phyloP scores from a whole-genome alignment of 495 filamentous ascomycete species.

The Apiosordaria backusii region DNA sequence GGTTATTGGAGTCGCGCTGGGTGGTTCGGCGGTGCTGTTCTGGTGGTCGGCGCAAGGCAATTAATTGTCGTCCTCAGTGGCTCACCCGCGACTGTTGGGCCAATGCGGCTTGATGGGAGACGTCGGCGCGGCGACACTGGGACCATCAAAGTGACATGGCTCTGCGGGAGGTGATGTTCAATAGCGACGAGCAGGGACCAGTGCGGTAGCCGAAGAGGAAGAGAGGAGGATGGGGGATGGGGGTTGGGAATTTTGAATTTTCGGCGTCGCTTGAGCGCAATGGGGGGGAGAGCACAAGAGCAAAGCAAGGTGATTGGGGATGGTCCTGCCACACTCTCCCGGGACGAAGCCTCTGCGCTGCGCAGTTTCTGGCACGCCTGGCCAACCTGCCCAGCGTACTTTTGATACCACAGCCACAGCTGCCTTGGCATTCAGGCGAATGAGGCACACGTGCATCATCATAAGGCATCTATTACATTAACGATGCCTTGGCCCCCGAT shows the following conservation, averaged over 20 bases:
- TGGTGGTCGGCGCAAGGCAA: constrained; percentile 14
- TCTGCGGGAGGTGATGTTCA: constrained; percentile 24
- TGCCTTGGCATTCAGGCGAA: constrained; percentile 27
- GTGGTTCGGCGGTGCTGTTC: neutral
- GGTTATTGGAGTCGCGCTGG: constrained; percentile 9
- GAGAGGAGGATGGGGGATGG: constrained; percentile 35
- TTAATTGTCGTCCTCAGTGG: constrained; percentile 23
- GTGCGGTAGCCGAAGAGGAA: constrained; percentile 27
- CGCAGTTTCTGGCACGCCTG: constrained; percentile 34
- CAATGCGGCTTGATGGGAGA: constrained; percentile 33
- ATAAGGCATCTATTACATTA: constrained; percentile 26
- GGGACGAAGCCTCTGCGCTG: constrained; percentile 18
- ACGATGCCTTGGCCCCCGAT: constrained; percentile 30
- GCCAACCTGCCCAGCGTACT: constrained; percentile 26
- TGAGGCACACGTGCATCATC: constrained; percentile 30
- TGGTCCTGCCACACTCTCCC: constrained; percentile 26
- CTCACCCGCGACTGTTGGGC: constrained; percentile 28
- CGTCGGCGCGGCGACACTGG: constrained; percentile 32
- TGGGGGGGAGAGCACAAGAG: constrained; percentile 31
- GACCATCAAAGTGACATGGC: constrained; percentile 38
- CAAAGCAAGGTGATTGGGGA: constrained; percentile 35
- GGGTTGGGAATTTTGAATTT: constrained; percentile 40
- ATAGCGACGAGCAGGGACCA: constrained; percentile 27
- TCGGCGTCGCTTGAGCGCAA: constrained; percentile 37
- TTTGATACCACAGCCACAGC: constrained; percentile 24